These are phyloP conservation scores for Stachybotrys chlorohalonatus DNA, from an alignment of 2,329 filamentous ascomycete species.

Conservation along the genomic window DNA sequence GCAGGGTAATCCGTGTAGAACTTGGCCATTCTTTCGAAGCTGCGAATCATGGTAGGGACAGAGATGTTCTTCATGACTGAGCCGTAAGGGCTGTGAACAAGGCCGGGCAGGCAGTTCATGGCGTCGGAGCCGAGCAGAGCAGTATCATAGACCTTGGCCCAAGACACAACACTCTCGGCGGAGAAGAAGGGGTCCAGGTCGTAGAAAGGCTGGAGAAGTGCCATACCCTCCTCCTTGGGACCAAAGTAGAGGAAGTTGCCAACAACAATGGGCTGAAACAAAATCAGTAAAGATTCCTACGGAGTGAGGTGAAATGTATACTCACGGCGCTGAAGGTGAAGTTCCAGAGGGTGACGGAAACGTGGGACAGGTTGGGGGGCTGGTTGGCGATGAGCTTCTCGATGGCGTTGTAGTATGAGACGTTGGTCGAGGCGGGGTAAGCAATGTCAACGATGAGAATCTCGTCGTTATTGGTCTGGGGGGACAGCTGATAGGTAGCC, in stretches of 20 bases:
- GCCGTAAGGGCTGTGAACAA: background rate
- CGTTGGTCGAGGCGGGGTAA: background rate
- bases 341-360: background rate
- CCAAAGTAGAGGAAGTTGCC: background rate
- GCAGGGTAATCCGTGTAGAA: background rate
- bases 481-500: background rate
- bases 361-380: background rate
- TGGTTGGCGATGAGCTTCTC: background rate
- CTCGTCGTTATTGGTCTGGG: background rate
- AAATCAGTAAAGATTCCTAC: background rate
- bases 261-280: background rate
- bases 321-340: background rate
- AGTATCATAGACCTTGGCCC: background rate
- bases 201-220: background rate
- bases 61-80: background rate
- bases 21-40: background rate
- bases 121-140: background rate
- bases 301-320: background rate
- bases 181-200: background rate
- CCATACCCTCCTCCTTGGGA: background rate
- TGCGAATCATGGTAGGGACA: background rate
- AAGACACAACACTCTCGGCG: background rate
- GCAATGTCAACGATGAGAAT: background rate
- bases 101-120: background rate
- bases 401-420: background rate